These are phyloP conservation scores for Coniella lustricola DNA, from an alignment of 2,329 filamentous ascomycete species.

Conservation along the genomic window DNA sequence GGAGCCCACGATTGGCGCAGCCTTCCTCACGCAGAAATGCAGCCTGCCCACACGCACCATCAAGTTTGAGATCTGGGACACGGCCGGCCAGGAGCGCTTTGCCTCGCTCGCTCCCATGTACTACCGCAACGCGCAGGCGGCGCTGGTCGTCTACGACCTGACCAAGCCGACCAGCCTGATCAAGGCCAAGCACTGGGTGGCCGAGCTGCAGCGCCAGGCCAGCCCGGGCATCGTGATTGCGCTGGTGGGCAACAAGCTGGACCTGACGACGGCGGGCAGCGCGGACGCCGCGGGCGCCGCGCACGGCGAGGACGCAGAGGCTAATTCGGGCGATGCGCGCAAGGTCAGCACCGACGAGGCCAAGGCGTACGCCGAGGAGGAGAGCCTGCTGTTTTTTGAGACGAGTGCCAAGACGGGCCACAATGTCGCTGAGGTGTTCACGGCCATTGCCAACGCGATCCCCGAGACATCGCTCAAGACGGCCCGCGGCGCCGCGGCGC, in stretches of 20 bases:
- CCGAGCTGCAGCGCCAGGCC: conserved; percentile 91
- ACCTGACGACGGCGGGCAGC: conserved; percentile 67
- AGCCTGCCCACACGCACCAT: conserved; percentile 88
- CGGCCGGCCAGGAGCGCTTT: conserved; percentile 94
- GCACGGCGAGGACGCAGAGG: conserved; percentile 36
- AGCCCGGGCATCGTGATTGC: conserved; percentile 95
- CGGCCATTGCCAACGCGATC: conserved; percentile 95
- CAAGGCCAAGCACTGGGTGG: conserved; percentile 98
- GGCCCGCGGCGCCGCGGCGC: conserved; percentile 62
- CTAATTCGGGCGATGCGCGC: conserved; percentile 64
- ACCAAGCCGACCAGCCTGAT: conserved; percentile 92
- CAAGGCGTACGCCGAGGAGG: conserved; percentile 88
- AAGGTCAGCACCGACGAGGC: conserved; percentile 90
- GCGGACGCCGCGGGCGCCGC: conserved; percentile 33
- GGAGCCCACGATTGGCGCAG: conserved; percentile 97
- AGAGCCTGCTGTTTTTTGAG: conserved; percentile 92
- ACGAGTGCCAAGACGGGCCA: conserved; percentile 94
- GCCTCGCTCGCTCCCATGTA: conserved; percentile 97
- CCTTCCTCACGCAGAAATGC: conserved; percentile 98
- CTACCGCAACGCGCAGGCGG: conserved; percentile 96
- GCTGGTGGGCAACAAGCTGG: conserved; percentile 92
- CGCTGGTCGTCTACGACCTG: conserved; percentile 96
- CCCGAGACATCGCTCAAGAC: conserved; percentile 95
- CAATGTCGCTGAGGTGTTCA: conserved; percentile 94
- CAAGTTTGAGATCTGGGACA: conserved; percentile 97